Base-by-base conservation (phyloP, 78 protist genomes). In the Emiliania huxleyi region DNA sequence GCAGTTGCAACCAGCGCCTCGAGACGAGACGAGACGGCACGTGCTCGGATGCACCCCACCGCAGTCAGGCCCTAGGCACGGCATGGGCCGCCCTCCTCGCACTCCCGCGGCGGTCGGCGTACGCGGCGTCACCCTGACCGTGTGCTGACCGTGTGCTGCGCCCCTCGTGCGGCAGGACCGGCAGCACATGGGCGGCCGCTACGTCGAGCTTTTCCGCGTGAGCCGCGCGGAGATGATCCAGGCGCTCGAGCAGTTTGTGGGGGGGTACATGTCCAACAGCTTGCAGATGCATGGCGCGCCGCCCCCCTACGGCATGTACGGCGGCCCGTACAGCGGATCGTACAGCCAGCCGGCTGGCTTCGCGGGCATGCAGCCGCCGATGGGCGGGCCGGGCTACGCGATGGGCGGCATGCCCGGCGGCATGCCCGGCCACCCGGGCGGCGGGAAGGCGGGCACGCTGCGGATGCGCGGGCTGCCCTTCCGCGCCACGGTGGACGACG, bases 131-230 rank as follows among this genome's bases (percentile, higher is more conserved):
- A n/a, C n/a, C n/a, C n/a, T n/a, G n/a, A n/a, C n/a, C n/a, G n/a
- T n/a, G n/a, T n/a, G n/a, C n/a, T n/a, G n/a, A n/a, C n/a, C n/a
- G n/a, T n/a, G n/a, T n/a, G n/a, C n/a, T n/a, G n/a, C n/a, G n/a
- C n/a, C n/a, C n/a, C n/a, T n/a, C n/a, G n/a, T n/a, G n/a, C n/a
- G n/a, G n/a, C n/a, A n/a, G 11, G 52, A 71, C 87, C 43, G 71
- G 37, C 45, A 52, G 83, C 69, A 26, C 33, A 15, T 91, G 56
- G 93, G 93, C 69, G 33, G 42, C 85, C 84, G 93, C n/a, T 91
- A 91, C 83, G 48, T 91, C 73, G 93, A 91, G 71, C 35, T 91
- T 38, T 91, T 91, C 93, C 69, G 93, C 46, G 3, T 8, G 42
- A 12, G 37, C 25, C 62, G 44, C 37, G 33, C 18, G 25, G 93